Conservation (phyloP, 192 early-diverging fungal species). For the Coemansia sp. region DNA sequence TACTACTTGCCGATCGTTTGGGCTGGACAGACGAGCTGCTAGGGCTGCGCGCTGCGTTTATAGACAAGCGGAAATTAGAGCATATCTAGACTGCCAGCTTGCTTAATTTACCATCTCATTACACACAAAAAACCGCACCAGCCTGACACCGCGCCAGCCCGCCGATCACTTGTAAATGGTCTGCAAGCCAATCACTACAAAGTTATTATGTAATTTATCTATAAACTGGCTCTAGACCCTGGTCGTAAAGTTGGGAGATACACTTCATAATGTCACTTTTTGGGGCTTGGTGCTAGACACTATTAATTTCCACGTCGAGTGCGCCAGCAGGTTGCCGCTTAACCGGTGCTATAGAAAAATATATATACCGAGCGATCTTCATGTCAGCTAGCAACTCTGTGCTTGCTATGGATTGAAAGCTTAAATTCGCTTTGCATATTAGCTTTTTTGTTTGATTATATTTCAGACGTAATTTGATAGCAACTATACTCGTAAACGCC, state of each 20-base stretch:
- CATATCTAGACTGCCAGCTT: not conserved
- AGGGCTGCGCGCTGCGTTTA: slow-evolving; percentile 16
- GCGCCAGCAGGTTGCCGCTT: not conserved
- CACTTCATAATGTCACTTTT: not conserved
- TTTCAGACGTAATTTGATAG: not conserved
- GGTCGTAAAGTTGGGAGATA: not conserved
- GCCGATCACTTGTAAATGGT: slow-evolving; percentile 1
- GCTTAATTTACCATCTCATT: not conserved
- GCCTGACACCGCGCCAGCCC: not conserved
- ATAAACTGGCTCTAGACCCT: not conserved
- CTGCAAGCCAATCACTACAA: slow-evolving; percentile 3
- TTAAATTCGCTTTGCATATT: not conserved
- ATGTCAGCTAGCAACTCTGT: not conserved
- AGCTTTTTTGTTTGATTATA: not conserved
- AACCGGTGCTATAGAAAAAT: not conserved
- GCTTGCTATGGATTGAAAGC: not conserved
- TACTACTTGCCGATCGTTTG: slow-evolving; percentile 64
- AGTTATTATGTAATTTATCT: not conserved
- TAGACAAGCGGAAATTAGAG: slow-evolving; percentile 7
- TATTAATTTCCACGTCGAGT: not conserved
- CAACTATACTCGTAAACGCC: not conserved
- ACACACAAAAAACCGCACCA: not conserved
- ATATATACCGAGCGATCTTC: slow-evolving; percentile 3
- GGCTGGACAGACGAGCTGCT: slow-evolving; percentile 67
- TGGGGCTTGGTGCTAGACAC: not conserved